Evolutionary conservation across 345 rosid species (phyloP).

Genomic region (Linum lewisii): DNA sequence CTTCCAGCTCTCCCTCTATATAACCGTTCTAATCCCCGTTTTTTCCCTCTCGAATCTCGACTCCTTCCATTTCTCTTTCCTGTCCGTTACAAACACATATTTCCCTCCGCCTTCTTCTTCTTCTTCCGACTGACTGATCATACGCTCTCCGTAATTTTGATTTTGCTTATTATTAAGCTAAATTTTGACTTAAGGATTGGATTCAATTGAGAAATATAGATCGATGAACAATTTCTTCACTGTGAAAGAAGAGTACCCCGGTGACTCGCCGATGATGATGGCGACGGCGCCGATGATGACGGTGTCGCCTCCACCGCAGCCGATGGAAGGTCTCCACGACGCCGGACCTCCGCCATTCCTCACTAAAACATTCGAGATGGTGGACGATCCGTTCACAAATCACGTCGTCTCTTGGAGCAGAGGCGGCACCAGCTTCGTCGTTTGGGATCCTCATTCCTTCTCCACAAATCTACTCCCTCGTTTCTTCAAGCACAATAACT

Average conservation of each 20-base stretch:
- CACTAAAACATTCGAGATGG: conserved; percentile 8
- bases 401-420: conserved; percentile 7
- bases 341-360: conserved; percentile 37
- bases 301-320: conserved; percentile 46
- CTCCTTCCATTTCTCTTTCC: not conserved
- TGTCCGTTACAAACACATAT: not conserved
- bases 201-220: not conserved
- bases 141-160: not conserved
- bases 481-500: conserved; percentile 24
- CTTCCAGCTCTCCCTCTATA: not conserved
- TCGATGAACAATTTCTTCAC: not conserved
- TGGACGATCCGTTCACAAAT: conserved; percentile 4
- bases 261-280: not conserved
- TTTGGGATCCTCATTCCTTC: conserved; percentile 20
- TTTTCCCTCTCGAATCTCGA: not conserved
- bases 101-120: too few species aligned
- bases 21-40: not conserved
- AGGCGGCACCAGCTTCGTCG: conserved; percentile 23
- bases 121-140: not conserved
- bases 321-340: conserved; percentile 63
- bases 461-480: conserved; percentile 19
- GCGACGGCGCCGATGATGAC: not conserved
- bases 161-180: not conserved
- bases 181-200: not conserved
- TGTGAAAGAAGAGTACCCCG: not conserved